A percentile compares a stretch with the other conserved stretches of the same genome.
Conservation (phyloP, 495 filamentous ascomycete species). For the Daldinia bambusicola region DNA sequence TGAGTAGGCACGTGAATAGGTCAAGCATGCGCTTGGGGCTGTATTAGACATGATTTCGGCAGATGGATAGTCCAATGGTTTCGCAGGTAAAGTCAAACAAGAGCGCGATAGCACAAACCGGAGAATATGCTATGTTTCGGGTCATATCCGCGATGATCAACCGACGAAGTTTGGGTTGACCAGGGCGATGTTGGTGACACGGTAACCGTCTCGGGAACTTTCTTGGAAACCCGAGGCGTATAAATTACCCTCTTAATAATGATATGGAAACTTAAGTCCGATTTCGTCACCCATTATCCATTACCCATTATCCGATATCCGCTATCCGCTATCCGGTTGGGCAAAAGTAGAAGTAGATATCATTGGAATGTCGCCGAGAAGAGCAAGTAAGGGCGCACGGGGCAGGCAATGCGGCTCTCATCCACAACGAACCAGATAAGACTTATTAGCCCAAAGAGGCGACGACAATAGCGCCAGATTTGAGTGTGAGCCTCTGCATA, state of each 20-base stretch:
- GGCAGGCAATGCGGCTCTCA: slow-evolving; percentile 32
- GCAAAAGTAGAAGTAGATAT: slow-evolving; percentile 11
- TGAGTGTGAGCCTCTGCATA: slow-evolving; percentile 27
- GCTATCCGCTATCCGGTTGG: slow-evolving; percentile 12
- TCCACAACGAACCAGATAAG: slow-evolving; percentile 14
- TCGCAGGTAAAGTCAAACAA: slow-evolving; percentile 36
- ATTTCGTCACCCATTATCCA: not conserved
- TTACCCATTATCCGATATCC: not conserved
- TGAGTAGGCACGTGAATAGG: slow-evolving; percentile 43
- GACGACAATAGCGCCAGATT: slow-evolving; percentile 24
- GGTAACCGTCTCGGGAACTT: slow-evolving; percentile 39
- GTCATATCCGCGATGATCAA: slow-evolving; percentile 36
- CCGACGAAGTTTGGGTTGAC: slow-evolving; percentile 21
- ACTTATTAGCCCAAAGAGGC: slow-evolving; percentile 32
- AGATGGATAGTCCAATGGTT: slow-evolving; percentile 44
- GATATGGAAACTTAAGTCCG: not conserved
- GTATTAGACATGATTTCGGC: slow-evolving; percentile 42
- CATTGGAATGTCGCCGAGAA: slow-evolving; percentile 13
- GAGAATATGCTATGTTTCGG: slow-evolving; percentile 43
- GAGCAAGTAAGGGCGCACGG: slow-evolving; percentile 2
- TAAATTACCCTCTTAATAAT: slow-evolving; percentile 27
- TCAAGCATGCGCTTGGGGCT: slow-evolving; percentile 25
- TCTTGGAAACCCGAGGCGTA: slow-evolving; percentile 25
- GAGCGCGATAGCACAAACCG: slow-evolving; percentile 25
- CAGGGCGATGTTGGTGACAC: slow-evolving; percentile 25